Conservation (phyloP, 1,284 basidiomycete genomes). For the Ceratobasidium sp. region DNA sequence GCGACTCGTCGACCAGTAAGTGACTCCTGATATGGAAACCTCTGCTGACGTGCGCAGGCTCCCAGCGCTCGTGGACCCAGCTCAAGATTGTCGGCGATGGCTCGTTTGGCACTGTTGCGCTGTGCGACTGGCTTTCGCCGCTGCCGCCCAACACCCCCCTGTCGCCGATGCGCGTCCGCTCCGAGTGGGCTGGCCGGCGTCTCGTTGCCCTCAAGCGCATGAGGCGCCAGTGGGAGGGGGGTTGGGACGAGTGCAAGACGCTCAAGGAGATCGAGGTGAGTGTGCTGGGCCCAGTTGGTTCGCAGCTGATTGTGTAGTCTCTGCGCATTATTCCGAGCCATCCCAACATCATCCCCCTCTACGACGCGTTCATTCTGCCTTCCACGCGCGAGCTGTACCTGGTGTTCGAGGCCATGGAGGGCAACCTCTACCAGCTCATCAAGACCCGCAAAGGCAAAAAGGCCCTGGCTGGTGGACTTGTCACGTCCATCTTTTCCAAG, state of each 20-base stretch:
- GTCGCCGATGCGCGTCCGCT: constrained; percentile 84
- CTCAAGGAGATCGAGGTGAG: constrained; percentile 95
- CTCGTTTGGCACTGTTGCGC: constrained; percentile 96
- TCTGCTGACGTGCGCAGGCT: constrained; percentile 31
- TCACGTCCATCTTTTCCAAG: constrained; percentile 95
- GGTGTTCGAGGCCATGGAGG: constrained; percentile 99
- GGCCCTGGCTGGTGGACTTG: constrained; percentile 91
- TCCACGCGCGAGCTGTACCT: constrained; percentile 96
- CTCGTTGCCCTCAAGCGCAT: constrained; percentile 98
- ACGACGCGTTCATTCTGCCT: constrained; percentile 97
- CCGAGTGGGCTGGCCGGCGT: constrained; percentile 93
- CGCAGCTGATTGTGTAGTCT: constrained; percentile 66
- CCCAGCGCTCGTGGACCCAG: constrained; percentile 54
- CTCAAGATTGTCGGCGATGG: constrained; percentile 94
- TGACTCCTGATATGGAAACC: constrained; percentile 45
- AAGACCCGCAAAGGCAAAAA: constrained; percentile 90
- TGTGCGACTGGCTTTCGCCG: constrained; percentile 98
- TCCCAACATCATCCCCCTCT: constrained; percentile 97
- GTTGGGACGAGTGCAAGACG: constrained; percentile 95
- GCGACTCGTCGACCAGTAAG: constrained; percentile 70
- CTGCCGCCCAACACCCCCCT: constrained; percentile 86
- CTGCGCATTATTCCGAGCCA: constrained; percentile 93
- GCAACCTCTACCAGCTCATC: constrained; percentile 98
- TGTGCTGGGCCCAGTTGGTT: constrained; percentile 40
- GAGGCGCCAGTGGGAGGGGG: constrained; percentile 96